phyloP scores from a whole-genome alignment of 2,329 filamentous ascomycete genomes.

The Penicillium decumbens region DNA sequence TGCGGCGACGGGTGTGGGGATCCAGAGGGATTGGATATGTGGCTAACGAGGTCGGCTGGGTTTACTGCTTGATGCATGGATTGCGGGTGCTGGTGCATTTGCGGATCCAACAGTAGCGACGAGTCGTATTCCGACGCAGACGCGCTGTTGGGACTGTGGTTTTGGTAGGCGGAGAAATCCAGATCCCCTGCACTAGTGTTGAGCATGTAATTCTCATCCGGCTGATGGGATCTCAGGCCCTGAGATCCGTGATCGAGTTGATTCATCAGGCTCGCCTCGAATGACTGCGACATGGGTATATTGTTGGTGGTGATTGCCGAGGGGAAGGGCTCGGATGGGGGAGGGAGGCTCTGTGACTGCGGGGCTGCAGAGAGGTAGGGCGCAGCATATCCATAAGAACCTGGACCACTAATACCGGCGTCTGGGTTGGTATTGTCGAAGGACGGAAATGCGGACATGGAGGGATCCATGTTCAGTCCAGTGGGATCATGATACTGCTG shows the following conservation, averaged over 20 bases:
- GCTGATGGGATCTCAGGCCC: constrained; percentile 25
- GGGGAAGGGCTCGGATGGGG: constrained; percentile 30
- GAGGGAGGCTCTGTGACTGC: constrained; percentile 27
- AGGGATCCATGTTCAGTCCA: constrained; percentile 35
- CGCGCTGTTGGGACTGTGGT: constrained; percentile 29
- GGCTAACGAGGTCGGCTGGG: constrained; percentile 45
- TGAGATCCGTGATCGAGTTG: constrained; percentile 33
- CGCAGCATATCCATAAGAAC: constrained; percentile 35
- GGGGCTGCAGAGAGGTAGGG: constrained; percentile 34
- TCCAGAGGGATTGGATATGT: constrained; percentile 49
- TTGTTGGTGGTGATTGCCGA: constrained; percentile 24
- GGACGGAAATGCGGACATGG: constrained; percentile 32
- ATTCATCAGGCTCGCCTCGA: constrained; percentile 35
- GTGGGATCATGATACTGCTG: constrained; percentile 38
- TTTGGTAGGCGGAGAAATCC: constrained; percentile 40
- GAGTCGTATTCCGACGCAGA: constrained; percentile 36
- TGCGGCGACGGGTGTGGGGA: constrained; percentile 56
- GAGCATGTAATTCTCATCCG: constrained; percentile 37
- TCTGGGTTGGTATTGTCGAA: constrained; percentile 29
- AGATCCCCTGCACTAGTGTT: constrained; percentile 37
- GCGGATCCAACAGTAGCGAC: constrained; percentile 40
- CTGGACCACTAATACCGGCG: constrained; percentile 25
- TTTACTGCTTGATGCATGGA: constrained; percentile 43
- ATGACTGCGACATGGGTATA: constrained; percentile 35
- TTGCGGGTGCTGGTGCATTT: constrained; percentile 34